A percentile compares a stretch with the other conserved stretches of the same genome.
Conservation (phyloP, 371 early-diverging fungal genomes). For the Lichtheimia ramosa region DNA sequence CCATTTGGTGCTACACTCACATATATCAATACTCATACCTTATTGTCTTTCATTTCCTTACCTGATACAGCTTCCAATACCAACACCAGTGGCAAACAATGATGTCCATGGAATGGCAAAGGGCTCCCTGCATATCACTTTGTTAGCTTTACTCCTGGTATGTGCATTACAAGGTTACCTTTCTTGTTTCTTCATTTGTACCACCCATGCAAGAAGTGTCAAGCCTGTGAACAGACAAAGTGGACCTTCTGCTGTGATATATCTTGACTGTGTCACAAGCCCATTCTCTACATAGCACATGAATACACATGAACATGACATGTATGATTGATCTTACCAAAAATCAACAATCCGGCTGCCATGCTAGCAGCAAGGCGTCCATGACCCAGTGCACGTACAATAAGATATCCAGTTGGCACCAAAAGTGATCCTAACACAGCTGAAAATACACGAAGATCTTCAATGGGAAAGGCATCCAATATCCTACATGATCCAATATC, state of each 20-base stretch:
- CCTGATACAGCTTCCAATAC: conserved; percentile 15
- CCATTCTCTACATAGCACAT: conserved; percentile 23
- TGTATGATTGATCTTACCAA: conserved; percentile 23
- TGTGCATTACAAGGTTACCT: conserved; percentile 11
- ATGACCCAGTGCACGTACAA: conserved; percentile 26
- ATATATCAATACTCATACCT: too few relatives aligned
- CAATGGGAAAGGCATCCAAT: conserved; percentile 25
- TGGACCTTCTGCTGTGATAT: conserved; percentile 24
- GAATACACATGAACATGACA: neutral
- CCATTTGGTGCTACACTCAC: conserved; percentile 27
- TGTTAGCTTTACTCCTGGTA: neutral
- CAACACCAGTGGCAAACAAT: conserved; percentile 3
- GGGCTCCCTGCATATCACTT: neutral
- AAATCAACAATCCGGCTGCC: conserved; percentile 26
- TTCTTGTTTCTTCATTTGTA: conserved; percentile 15
- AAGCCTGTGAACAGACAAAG: conserved; percentile 20
- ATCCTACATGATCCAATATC: conserved; percentile 9
- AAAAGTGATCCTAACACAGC: conserved; percentile 26
- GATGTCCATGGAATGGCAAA: conserved; percentile 3
- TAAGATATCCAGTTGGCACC: conserved; percentile 32
- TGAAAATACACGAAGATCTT: conserved; percentile 23
- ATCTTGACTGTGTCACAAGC: conserved; percentile 32
- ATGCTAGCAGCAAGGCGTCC: conserved; percentile 26
- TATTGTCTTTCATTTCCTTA: neutral
- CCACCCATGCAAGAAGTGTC: conserved; percentile 12